These are phyloP conservation scores for Royoungia palumana DNA, from an alignment of 768 basidiomycete genomes.

Conservation along the genomic window DNA sequence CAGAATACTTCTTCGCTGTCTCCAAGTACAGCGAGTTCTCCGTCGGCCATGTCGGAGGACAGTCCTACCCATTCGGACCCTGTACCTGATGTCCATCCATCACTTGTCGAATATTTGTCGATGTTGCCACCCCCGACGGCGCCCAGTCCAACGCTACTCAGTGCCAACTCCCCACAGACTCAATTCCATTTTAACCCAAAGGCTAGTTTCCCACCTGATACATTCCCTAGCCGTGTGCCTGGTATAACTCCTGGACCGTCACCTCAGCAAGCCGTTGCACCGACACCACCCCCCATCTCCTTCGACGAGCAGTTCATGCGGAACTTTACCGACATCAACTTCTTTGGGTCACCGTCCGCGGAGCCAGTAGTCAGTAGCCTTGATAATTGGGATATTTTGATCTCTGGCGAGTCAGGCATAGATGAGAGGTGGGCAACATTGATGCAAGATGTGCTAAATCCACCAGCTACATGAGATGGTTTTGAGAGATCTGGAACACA, in stretches of 20 bases:
- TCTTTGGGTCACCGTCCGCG: constrained; percentile 13
- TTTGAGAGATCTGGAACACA: background rate
- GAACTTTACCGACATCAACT: constrained; percentile 10
- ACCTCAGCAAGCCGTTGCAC: constrained; percentile 7
- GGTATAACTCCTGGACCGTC: constrained; percentile 3
- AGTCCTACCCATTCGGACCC: constrained; percentile 23
- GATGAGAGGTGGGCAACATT: constrained; percentile 67
- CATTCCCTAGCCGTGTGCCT: constrained; percentile 2
- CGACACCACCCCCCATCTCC: constrained; percentile 2
- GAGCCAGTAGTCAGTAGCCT: background rate
- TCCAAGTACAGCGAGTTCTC: constrained; percentile 25
- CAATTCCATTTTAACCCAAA: constrained; percentile 15
- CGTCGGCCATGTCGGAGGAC: constrained; percentile 28
- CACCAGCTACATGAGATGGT: constrained; percentile 12
- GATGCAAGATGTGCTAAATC: constrained; percentile 57
- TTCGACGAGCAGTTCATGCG: constrained; percentile 21
- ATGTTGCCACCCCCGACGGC: constrained; percentile 38
- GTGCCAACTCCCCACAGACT: background rate
- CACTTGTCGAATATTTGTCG: constrained; percentile 57
- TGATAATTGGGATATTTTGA: constrained; percentile 47
- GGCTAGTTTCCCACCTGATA: constrained; percentile 10
- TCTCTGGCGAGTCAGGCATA: constrained; percentile 56
- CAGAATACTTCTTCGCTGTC: constrained; percentile 14
- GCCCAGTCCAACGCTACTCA: constrained; percentile 7
- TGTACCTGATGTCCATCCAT: constrained; percentile 52